phyloP scores from a whole-genome alignment of 352 stramenopile genomes.

The Globisporangium irregulare region DNA sequence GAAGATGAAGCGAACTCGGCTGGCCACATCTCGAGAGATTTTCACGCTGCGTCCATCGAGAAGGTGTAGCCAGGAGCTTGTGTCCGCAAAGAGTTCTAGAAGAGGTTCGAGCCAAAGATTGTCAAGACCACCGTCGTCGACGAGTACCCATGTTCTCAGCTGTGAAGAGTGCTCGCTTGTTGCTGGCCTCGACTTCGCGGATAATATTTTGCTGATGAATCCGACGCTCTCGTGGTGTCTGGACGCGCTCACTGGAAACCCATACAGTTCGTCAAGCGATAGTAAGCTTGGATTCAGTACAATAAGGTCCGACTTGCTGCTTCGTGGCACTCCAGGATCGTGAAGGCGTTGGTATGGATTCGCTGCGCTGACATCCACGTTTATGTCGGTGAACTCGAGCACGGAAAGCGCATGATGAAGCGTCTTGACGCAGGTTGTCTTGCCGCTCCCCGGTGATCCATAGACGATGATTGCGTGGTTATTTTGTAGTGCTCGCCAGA shows the following conservation, averaged over 20 bases:
- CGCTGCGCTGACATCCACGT: neutral
- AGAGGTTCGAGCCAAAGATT: constrained; percentile 28
- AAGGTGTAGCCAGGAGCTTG: neutral
- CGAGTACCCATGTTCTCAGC: constrained; percentile 25
- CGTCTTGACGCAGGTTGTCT: constrained; percentile 44
- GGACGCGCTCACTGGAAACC: neutral
- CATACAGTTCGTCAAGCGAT: constrained; percentile 34
- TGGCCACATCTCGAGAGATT: neutral
- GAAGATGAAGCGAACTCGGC: constrained; percentile 19
- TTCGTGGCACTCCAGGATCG: neutral
- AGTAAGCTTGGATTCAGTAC: constrained; percentile 32
- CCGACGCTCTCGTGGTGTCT: neutral
- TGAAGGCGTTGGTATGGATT: neutral
- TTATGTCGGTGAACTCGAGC: constrained; percentile 30
- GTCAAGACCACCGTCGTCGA: constrained; percentile 26
- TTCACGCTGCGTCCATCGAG: neutral
- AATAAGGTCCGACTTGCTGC: constrained; percentile 20
- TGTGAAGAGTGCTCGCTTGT: neutral
- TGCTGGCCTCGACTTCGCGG: neutral
- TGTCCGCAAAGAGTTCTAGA: constrained; percentile 8
- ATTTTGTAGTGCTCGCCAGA: constrained; percentile 34
- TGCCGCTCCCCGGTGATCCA: constrained; percentile 37
- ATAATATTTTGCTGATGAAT: constrained; percentile 6
- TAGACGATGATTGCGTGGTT: constrained; percentile 34
- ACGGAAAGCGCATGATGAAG: constrained; percentile 48